Evolutionary conservation across 1,284 basidiomycete genomes (phyloP).

Genomic region (Cryptococcus sp.): DNA sequence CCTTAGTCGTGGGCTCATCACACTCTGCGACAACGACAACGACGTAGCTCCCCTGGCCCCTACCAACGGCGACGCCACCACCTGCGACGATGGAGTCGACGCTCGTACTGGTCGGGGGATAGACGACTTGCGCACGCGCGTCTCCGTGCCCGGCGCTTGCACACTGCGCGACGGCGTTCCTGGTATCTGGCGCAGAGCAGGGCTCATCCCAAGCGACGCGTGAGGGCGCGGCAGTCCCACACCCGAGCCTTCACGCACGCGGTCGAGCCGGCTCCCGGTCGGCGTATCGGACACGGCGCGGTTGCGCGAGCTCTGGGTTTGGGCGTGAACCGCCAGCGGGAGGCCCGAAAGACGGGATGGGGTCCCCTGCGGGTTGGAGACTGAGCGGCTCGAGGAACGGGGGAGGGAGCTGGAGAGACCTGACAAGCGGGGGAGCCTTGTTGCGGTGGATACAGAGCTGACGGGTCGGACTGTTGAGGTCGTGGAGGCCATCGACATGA

Average conservation of each 20-base stretch:
- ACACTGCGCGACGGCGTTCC: too few species aligned
- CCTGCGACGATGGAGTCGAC: background rate
- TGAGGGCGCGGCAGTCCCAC: too few species aligned
- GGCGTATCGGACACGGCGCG: slow-evolving; percentile 24
- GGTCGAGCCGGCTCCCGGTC: slow-evolving; percentile 7
- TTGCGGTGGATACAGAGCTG: background rate
- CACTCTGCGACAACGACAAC: background rate
- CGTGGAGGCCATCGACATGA: background rate
- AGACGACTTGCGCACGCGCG: background rate
- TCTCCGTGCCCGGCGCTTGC: too few species aligned
- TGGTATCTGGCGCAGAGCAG: too few species aligned
- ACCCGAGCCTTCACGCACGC: background rate
- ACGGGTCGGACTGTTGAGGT: background rate
- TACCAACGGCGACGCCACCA: background rate
- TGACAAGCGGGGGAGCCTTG: slow-evolving; percentile 10
- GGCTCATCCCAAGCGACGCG: too few species aligned
- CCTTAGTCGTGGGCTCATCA: background rate
- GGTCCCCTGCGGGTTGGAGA: slow-evolving; percentile 12
- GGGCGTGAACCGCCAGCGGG: background rate
- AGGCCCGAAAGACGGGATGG: background rate
- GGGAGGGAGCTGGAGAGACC: slow-evolving; percentile 6
- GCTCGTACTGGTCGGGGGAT: background rate
- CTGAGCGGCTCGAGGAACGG: slow-evolving; percentile 4
- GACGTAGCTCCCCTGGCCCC: background rate
- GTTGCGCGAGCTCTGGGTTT: slow-evolving; percentile 4